A percentile compares a stretch with the other conserved stretches of the same genome.
These are phyloP conservation scores for Solanum bulbocastanum DNA, from an alignment of 257 asterid species.

Conservation along the genomic window DNA sequence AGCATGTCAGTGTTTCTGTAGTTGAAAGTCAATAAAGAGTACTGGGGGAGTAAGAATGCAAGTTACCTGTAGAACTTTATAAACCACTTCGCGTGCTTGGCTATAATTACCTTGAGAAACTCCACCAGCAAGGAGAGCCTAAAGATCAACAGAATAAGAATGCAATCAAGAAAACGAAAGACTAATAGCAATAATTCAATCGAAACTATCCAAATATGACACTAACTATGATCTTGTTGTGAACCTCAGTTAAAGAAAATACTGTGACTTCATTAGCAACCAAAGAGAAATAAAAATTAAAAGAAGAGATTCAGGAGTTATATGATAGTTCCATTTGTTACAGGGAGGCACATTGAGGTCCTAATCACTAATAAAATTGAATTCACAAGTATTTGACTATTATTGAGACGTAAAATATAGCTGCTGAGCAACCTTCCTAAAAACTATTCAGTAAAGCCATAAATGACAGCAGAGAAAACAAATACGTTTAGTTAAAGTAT, in stretches of 20 bases:
- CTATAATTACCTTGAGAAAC: slow-evolving; percentile 75
- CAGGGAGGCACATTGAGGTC: neutral
- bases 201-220: neutral
- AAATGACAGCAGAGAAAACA: neutral
- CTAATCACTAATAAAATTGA: neutral
- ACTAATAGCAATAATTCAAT: neutral
- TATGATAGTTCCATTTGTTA: neutral
- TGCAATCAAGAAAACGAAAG: neutral
- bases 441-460: neutral
- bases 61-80: slow-evolving; percentile 72
- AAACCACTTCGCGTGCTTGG: slow-evolving; percentile 63
- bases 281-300: neutral
- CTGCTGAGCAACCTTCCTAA: neutral
- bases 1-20: neutral
- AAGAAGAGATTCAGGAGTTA: neutral
- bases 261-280: neutral
- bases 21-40: neutral
- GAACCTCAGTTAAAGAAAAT: neutral
- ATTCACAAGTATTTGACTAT: neutral
- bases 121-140: slow-evolving; percentile 86
- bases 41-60: neutral
- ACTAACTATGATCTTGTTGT: neutral
- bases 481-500: neutral
- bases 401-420: neutral
- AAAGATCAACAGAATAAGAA: slow-evolving; percentile 9